Base-by-base conservation (phyloP, 1,139 yeast genomes). In the Debaryomyces sp. region DNA sequence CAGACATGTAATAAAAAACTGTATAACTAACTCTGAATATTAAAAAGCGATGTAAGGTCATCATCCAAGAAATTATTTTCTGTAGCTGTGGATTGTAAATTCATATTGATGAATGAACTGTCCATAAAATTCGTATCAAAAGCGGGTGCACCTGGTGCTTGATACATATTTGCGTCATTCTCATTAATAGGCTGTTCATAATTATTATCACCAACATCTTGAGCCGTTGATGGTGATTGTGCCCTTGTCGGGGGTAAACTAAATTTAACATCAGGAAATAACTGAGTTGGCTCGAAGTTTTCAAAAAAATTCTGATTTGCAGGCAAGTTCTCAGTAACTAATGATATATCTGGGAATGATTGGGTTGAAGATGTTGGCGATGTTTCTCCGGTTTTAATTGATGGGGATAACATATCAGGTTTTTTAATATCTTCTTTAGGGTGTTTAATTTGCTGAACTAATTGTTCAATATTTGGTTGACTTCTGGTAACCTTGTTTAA, bases 281-380 rank as follows among this genome's bases (percentile, higher is more conserved):
- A 71, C 54, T 78, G 81, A 1, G 79, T 70, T 10, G 81, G 81
- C 52, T 77, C 79, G 55, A 76, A 77, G 56, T 75, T 75, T 44
- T 75, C 79, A 54, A 74, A 70, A 55, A 76, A 77, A 49, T 71
- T 70, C 43, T 64, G 70, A 50, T 68, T 71, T 17, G 73, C 63
- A 6, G 78, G 78, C 52, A 74, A 59, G 41, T 63, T 68, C 52
- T 77, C 81, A 1, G 81, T 77, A 6, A 77, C 81, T 56, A 77
- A 66, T 4, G 77, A 70, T 33, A 77, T 73, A 45, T 75, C 80
- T 0, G 80, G 80, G 62, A 76, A 75, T 12, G 78, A 72, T 36
- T 66, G 67, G 6, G 65, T 61, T 7, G 77, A 68, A 12, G 77
- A 69, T 2, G 68, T 50, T 2, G 80, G 79, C 0, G 78, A 71